Evolutionary conservation across 1,284 basidiomycete species (phyloP).

Genomic region (Pisolithus thermaeus): DNA sequence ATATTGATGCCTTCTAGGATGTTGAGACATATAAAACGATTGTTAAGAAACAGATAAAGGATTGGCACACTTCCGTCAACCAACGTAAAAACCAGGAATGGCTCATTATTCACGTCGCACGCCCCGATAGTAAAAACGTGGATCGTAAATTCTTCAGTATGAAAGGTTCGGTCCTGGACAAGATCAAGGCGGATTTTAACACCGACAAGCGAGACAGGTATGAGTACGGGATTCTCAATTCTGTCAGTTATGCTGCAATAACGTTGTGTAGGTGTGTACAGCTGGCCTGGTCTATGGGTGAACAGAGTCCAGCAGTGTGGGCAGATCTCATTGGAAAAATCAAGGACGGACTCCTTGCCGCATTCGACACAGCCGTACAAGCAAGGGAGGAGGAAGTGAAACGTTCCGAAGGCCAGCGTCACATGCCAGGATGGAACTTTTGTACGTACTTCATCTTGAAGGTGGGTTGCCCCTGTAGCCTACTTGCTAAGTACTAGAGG

Average conservation of each 20-base stretch:
- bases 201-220: constrained; percentile 83
- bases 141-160: constrained; percentile 72
- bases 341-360: constrained; percentile 80
- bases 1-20: constrained; percentile 48
- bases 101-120: constrained; percentile 81
- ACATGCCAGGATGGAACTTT: constrained; percentile 95
- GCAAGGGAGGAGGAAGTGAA: constrained; percentile 85
- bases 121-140: constrained; percentile 56
- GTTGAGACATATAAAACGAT: constrained; percentile 76
- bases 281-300: constrained; percentile 61
- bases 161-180: constrained; percentile 83
- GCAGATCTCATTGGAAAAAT: constrained; percentile 84
- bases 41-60: constrained; percentile 81
- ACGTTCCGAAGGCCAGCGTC: constrained; percentile 78
- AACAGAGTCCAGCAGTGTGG: constrained; percentile 80
- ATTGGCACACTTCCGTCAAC: constrained; percentile 74
- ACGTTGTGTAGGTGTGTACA: constrained; percentile 63
- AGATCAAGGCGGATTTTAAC: constrained; percentile 92
- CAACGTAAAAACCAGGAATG: constrained; percentile 84
- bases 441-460: constrained; percentile 94
- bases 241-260: constrained; percentile 14
- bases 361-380: constrained; percentile 76
- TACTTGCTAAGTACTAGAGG: not conserved
- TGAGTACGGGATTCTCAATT: constrained; percentile 17
- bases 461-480: constrained; percentile 37